Conservation (phyloP, 495 filamentous ascomycete species). For the Aspergillus avenaceus region DNA sequence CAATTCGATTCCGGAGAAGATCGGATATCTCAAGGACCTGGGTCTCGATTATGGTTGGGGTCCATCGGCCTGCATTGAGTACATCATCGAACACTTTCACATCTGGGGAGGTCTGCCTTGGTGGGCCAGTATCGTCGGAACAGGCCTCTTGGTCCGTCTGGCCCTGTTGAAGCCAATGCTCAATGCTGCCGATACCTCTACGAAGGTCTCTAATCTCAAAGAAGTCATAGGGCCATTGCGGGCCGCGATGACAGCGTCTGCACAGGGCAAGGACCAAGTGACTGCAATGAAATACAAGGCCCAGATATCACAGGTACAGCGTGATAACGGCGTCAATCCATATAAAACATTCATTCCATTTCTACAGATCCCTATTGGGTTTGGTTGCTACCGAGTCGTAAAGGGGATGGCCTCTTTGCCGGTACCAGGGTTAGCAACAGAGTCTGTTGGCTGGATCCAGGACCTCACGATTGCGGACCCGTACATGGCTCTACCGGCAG, state of each 20-base stretch:
- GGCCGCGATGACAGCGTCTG: slow-evolving; percentile 39
- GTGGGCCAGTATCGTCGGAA: slow-evolving; percentile 68
- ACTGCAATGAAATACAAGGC: slow-evolving; percentile 35
- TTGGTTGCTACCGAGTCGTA: slow-evolving; percentile 74
- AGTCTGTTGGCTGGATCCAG: slow-evolving; percentile 69
- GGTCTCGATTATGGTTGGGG: slow-evolving; percentile 87
- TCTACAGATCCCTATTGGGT: slow-evolving; percentile 66
- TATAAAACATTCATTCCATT: slow-evolving; percentile 55
- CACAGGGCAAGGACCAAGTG: slow-evolving; percentile 31
- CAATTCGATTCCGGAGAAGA: slow-evolving; percentile 57
- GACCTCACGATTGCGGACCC: slow-evolving; percentile 81
- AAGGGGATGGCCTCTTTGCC: slow-evolving; percentile 71
- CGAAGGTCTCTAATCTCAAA: slow-evolving; percentile 43
- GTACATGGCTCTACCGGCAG: slow-evolving; percentile 63
- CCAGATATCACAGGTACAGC: slow-evolving; percentile 48
- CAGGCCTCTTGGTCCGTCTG: slow-evolving; percentile 61
- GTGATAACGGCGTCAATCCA: slow-evolving; percentile 47
- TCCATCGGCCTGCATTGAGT: slow-evolving; percentile 64
- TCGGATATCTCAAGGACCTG: slow-evolving; percentile 78
- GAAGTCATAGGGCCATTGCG: slow-evolving; percentile 34
- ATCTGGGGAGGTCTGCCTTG: slow-evolving; percentile 69
- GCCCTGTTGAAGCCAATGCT: slow-evolving; percentile 62
- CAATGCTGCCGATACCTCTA: slow-evolving; percentile 51
- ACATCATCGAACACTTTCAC: slow-evolving; percentile 75
- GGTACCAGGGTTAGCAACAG: slow-evolving; percentile 69